Percentiles rank a stretch among this genome's conserved stretches.
phyloP scores from a whole-genome alignment of 179 eudicot species.

The Actinidia polygama region DNA sequence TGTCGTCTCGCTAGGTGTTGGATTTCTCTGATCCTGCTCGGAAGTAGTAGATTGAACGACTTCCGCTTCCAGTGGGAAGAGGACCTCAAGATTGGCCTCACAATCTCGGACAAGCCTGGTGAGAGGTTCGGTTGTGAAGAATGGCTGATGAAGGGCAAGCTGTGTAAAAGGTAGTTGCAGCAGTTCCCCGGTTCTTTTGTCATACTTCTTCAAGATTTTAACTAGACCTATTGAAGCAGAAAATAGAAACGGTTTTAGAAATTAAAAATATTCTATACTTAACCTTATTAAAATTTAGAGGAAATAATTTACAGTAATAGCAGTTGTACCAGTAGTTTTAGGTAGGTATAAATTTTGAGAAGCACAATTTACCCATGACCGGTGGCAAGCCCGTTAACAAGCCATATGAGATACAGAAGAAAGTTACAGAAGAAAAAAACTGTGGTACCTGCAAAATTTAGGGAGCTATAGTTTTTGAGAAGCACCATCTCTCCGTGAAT shows the following conservation, averaged over 20 bases:
- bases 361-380: constrained; percentile 32
- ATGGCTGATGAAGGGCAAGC: constrained; percentile 77
- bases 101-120: constrained; percentile 82
- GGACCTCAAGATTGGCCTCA: constrained; percentile 84
- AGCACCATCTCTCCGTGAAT: constrained; percentile 99
- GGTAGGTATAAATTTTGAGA: constrained; percentile 18
- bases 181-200: constrained; percentile 87
- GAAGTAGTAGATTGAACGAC: constrained; percentile 60
- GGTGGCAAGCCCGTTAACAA: constrained; percentile 26
- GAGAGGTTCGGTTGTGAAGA: constrained; percentile 89
- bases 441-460: constrained; percentile 89
- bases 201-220: constrained; percentile 93
- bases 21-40: constrained; percentile 30
- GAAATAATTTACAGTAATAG: background rate
- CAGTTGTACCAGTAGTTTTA: constrained; percentile 13
- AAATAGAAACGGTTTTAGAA: constrained; percentile 9
- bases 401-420: constrained; percentile 19
- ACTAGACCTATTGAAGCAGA: constrained; percentile 61
- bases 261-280: background rate
- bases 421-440: constrained; percentile 17
- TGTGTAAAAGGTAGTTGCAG: constrained; percentile 84
- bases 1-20: constrained; percentile 33
- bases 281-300: background rate
- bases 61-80: constrained; percentile 89
- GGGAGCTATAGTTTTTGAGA: constrained; percentile 93